Conservation (phyloP, 2,329 filamentous ascomycete species). For the Exophiala aquamarina region DNA sequence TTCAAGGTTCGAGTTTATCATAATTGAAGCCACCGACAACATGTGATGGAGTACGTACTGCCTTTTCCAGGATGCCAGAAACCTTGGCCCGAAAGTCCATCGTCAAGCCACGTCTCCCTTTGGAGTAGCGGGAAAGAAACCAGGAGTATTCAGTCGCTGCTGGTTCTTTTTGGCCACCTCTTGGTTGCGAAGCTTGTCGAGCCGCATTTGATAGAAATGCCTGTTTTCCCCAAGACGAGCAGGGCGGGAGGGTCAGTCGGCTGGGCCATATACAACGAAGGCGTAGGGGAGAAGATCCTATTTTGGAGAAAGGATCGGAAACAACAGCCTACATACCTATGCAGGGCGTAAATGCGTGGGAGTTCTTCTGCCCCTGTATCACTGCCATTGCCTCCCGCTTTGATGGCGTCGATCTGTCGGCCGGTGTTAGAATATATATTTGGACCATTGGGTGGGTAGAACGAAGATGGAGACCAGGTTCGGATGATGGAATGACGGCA, state of each 20-base stretch:
- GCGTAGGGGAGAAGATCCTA: too few relatives aligned
- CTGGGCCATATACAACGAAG: too few relatives aligned
- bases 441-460: too few relatives aligned
- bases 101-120: slow-evolving; percentile 48
- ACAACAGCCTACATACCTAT: slow-evolving; percentile 59
- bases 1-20: too few relatives aligned
- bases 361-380: slow-evolving; percentile 55
- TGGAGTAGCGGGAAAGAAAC: slow-evolving; percentile 82
- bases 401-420: slow-evolving; percentile 47
- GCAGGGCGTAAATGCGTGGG: slow-evolving; percentile 78
- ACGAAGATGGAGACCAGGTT: too few relatives aligned
- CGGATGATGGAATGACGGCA: too few relatives aligned
- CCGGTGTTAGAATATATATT: too few relatives aligned
- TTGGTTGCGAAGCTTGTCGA: slow-evolving; percentile 75
- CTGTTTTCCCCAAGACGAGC: slow-evolving; percentile 35
- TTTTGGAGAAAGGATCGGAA: not conserved
- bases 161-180: slow-evolving; percentile 78
- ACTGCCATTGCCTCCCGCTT: slow-evolving; percentile 43
- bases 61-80: too few relatives aligned
- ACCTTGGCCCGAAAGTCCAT: slow-evolving; percentile 1
- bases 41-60: too few relatives aligned
- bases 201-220: slow-evolving; percentile 80
- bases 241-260: too few relatives aligned
- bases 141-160: slow-evolving; percentile 75
- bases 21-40: too few relatives aligned